Evolutionary conservation across 768 basidiomycete genomes (phyloP).

Genomic region (Kwoniella heveanensis): DNA sequence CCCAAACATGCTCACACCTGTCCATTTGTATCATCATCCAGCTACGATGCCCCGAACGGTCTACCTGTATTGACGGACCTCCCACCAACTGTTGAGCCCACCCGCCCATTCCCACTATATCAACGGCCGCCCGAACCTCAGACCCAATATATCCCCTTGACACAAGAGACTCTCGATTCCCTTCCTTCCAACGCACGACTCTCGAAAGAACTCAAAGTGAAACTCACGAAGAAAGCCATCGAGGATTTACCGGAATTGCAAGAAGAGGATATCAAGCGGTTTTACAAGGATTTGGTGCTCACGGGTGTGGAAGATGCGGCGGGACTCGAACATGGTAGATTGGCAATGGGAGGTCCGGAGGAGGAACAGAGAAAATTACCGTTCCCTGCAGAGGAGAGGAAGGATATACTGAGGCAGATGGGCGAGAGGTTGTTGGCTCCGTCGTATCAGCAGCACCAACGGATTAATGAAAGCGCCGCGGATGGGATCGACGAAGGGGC

Average conservation of each 20-base stretch:
- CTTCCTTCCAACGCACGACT: conserved; percentile 12
- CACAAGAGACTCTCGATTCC: conserved; percentile 9
- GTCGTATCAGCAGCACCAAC: neutral
- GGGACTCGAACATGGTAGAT: neutral
- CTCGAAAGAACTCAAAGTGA: conserved; percentile 7
- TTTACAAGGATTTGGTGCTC: conserved; percentile 26
- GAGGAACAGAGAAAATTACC: conserved; percentile 10
- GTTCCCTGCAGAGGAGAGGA: conserved; percentile 12
- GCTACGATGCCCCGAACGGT: conserved; percentile 2
- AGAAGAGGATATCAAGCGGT: conserved; percentile 24
- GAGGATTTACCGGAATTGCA: conserved; percentile 19
- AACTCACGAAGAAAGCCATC: conserved; percentile 15
- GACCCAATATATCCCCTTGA: conserved; percentile 15
- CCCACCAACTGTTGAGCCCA: neutral
- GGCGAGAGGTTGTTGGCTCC: conserved; percentile 11
- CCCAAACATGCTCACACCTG: no score
- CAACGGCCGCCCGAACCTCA: neutral
- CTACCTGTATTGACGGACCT: conserved; percentile 11
- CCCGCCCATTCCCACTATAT: conserved; percentile 17
- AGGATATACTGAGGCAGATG: conserved; percentile 8
- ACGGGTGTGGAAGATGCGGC: conserved; percentile 7
- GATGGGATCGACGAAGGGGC: neutral
- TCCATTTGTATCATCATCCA: neutral
- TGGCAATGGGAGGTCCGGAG: conserved; percentile 7
- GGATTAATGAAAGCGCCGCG: neutral